A percentile compares a stretch with the other conserved stretches of the same genome.
phyloP scores from a whole-genome alignment of 2,329 filamentous ascomycete species.

The Claviceps africana region DNA sequence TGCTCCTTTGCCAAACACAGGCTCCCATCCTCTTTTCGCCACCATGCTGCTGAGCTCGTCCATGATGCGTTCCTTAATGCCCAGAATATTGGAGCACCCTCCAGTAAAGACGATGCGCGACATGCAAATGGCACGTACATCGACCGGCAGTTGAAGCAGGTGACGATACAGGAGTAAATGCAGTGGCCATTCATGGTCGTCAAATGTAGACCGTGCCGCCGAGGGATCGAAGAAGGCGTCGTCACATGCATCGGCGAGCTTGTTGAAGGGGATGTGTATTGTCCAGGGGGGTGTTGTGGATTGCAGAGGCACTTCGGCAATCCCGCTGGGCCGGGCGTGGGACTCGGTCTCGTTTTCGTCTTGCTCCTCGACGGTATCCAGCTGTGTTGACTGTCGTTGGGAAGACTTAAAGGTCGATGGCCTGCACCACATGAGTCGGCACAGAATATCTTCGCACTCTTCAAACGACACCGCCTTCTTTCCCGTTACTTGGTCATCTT shows the following conservation, averaged over 20 bases:
- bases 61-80: conserved; percentile 63
- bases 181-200: conserved; percentile 76
- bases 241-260: conserved; percentile 62
- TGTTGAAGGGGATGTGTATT: conserved; percentile 53
- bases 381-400: conserved; percentile 24
- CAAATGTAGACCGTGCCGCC: conserved; percentile 43
- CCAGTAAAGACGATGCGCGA: conserved; percentile 78
- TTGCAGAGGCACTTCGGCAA: conserved; percentile 30
- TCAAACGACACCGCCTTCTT: conserved; percentile 48
- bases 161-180: conserved; percentile 63
- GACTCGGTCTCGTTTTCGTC: conserved; percentile 33
- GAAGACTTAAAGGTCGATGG: conserved; percentile 17
- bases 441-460: conserved; percentile 67
- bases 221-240: conserved; percentile 53
- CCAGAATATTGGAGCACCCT: conserved; percentile 64
- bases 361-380: conserved; percentile 41
- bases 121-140: conserved; percentile 76
- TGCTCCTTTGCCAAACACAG: conserved; percentile 55
- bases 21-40: conserved; percentile 59
- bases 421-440: conserved; percentile 64
- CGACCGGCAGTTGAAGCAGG: conserved; percentile 62
- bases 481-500: conserved; percentile 16
- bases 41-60: conserved; percentile 59
- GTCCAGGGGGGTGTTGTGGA: conserved; percentile 37
- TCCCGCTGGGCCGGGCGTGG: conserved; percentile 11